Evolutionary conservation across 805 yeast species (phyloP).

Genomic region (Metschnikowia continentalis): DNA sequence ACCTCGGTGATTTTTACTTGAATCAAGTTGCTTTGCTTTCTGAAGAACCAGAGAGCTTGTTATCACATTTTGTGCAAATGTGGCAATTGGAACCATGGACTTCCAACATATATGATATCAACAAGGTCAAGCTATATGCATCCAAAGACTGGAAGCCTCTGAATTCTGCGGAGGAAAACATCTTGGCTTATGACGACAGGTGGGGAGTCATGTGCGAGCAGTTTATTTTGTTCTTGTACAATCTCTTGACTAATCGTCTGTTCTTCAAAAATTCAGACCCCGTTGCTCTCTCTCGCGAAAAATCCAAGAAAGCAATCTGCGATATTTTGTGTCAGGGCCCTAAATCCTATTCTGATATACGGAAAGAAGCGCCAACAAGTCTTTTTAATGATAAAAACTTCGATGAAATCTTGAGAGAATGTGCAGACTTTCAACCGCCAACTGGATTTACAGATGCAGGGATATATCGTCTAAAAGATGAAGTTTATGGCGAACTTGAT

Average conservation of each 20-base stretch:
- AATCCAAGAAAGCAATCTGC: constrained; percentile 40
- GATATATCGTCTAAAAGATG: constrained; percentile 60
- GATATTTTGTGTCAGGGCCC: constrained; percentile 52
- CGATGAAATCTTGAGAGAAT: constrained; percentile 52
- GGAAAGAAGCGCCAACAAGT: constrained; percentile 19
- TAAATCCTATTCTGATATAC: constrained; percentile 15
- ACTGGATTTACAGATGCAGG: constrained; percentile 56
- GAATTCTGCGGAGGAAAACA: constrained; percentile 42
- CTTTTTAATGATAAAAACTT: constrained; percentile 34
- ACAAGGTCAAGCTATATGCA: neutral
- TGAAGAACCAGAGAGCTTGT: constrained; percentile 34
- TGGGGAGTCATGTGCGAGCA: constrained; percentile 41
- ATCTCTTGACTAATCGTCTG: constrained; percentile 37
- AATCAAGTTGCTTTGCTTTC: constrained; percentile 40
- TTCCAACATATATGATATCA: constrained; percentile 16
- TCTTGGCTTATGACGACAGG: constrained; percentile 47
- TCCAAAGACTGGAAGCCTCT: neutral
- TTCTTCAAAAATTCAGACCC: constrained; percentile 18
- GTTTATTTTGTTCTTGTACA: constrained; percentile 42
- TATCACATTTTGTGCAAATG: constrained; percentile 43
- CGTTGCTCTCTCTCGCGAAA: neutral
- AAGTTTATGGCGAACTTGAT: constrained; percentile 53
- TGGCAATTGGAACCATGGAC: constrained; percentile 45
- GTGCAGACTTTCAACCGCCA: constrained; percentile 64
- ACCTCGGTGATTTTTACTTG: constrained; percentile 43